Conservation (phyloP, 2,329 filamentous ascomycete species). For the Monilinia laxa region DNA sequence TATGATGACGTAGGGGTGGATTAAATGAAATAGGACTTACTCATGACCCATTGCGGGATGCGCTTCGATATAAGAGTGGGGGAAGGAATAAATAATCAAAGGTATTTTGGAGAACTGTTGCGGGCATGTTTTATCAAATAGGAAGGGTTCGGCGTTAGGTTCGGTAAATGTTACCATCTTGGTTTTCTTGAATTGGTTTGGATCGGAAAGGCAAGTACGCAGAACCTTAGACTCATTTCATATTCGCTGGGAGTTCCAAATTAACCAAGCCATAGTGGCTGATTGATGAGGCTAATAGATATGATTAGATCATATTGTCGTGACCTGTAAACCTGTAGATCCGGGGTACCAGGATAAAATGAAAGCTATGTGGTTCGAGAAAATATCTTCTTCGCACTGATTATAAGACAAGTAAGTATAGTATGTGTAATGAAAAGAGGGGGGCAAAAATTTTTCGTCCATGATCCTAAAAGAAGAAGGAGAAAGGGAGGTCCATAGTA, state of each 20-base stretch:
- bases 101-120: background rate
- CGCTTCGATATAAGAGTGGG: background rate
- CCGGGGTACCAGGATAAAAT: background rate
- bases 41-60: background rate
- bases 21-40: too few species aligned
- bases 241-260: fast-evolving
- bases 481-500: background rate
- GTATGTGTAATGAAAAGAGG: background rate
- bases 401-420: background rate
- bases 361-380: background rate
- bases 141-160: background rate
- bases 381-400: background rate
- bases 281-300: background rate
- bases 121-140: background rate
- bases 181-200: background rate
- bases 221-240: background rate
- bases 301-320: background rate
- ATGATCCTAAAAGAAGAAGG: background rate
- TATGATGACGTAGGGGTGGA: background rate
- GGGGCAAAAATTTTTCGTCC: background rate
- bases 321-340: too few species aligned
- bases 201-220: background rate
- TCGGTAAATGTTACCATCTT: too few species aligned
- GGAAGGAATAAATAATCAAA: background rate
- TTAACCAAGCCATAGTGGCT: too few species aligned